Percentiles rank a stretch among this genome's conserved stretches.
Conservation (phyloP, 75 land plant species). For the Isoetes taiwanensis region DNA sequence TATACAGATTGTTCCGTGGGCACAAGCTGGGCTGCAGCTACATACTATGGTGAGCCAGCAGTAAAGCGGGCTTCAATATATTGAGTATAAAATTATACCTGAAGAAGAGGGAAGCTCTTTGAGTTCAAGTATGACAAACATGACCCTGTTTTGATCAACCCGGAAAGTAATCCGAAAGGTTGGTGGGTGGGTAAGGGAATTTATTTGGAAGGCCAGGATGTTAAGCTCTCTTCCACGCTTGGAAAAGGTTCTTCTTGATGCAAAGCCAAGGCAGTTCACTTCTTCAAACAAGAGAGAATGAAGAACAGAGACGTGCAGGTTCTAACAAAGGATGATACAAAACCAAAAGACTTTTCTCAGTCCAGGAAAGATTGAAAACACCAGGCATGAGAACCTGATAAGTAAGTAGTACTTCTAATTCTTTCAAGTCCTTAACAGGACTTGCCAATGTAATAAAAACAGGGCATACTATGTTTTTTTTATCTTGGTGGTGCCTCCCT, state of each 20-base stretch:
- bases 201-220: constrained; percentile 61
- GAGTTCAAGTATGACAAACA: constrained; percentile 27
- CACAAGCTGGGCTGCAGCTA: constrained; percentile 69
- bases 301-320: too few species aligned
- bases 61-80: constrained; percentile 57
- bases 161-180: constrained; percentile 38
- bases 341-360: too few species aligned
- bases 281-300: too few species aligned
- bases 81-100: constrained; percentile 42
- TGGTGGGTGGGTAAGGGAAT: constrained; percentile 62
- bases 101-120: constrained; percentile 68
- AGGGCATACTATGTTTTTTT: too few species aligned
- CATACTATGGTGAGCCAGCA: constrained; percentile 81
- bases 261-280: constrained; percentile 5
- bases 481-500: too few species aligned
- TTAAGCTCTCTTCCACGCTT: constrained; percentile 35
- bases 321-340: too few species aligned
- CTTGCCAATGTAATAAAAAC: too few species aligned
- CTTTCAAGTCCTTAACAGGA: too few species aligned
- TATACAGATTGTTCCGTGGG: constrained; percentile 81
- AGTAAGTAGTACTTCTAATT: too few species aligned
- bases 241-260: constrained; percentile 21
- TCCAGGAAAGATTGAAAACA: too few species aligned
- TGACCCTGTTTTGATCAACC: constrained; percentile 54
- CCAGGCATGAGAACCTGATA: too few species aligned